Evolutionary conservation across 176 grass and related monocot species (phyloP).

Genomic region (Oryza meyeriana): DNA sequence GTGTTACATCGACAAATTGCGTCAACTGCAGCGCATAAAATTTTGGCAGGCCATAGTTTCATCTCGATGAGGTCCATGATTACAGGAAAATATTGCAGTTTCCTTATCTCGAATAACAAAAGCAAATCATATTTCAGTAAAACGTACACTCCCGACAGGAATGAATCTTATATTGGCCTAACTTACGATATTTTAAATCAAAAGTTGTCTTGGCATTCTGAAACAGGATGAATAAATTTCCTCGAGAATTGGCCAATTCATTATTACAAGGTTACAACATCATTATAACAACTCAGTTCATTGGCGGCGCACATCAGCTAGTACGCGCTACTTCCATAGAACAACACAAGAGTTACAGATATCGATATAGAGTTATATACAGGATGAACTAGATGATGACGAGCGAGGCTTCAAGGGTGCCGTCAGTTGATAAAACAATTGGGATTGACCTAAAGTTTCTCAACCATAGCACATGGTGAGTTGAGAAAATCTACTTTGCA

Average conservation of each 20-base stretch:
- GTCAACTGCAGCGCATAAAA: too few relatives aligned
- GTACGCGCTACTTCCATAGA: conserved; percentile 23
- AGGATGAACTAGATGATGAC: conserved; percentile 31
- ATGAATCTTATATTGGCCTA: not conserved
- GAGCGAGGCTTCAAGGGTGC: not conserved
- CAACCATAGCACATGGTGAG: not conserved
- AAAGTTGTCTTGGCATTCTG: not conserved
- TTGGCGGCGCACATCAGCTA: conserved; percentile 8
- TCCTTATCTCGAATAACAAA: not conserved
- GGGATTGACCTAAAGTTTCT: not conserved
- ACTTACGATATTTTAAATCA: not conserved
- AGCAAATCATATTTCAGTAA: not conserved
- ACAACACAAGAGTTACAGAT: conserved; percentile 39
- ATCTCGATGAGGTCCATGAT: not conserved
- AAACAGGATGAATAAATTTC: not conserved
- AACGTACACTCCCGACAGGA: not conserved
- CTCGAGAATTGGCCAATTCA: conserved; percentile 17
- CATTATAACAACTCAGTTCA: conserved; percentile 24
- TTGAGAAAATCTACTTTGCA: conserved; percentile 20
- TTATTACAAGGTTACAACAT: conserved; percentile 45
- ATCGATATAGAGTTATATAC: conserved; percentile 40
- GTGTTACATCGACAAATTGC: too few relatives aligned
- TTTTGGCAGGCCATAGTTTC: not conserved
- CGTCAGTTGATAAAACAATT: conserved; percentile 29
- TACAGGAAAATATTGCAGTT: not conserved